phyloP scores from a whole-genome alignment of 1,284 basidiomycete species.

The Entoloma clypeatum region DNA sequence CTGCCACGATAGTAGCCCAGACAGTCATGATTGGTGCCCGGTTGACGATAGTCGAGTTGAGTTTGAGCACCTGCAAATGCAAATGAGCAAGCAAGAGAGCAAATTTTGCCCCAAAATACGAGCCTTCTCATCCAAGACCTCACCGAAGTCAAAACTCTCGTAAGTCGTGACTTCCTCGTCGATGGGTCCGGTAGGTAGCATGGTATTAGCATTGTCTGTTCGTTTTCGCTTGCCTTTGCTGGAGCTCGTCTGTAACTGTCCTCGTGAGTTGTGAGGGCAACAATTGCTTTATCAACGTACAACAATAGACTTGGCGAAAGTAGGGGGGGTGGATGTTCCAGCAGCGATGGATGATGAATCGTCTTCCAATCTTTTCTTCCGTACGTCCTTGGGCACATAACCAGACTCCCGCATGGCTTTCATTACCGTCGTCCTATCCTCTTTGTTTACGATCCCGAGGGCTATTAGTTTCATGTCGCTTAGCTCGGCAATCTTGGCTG shows the following conservation, averaged over 20 bases:
- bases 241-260: slow-evolving; percentile 45
- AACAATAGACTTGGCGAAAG: slow-evolving; percentile 16
- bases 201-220: slow-evolving; percentile 51
- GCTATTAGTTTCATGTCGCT: slow-evolving; percentile 56
- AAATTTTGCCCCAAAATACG: slow-evolving; percentile 11
- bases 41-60: slow-evolving; percentile 72
- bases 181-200: slow-evolving; percentile 48
- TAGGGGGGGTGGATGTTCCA: slow-evolving; percentile 24
- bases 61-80: slow-evolving; percentile 47
- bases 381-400: slow-evolving; percentile 34
- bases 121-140: slow-evolving; percentile 68
- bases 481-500: slow-evolving; percentile 52
- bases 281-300: too few species aligned
- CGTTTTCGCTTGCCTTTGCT: slow-evolving; percentile 52
- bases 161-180: slow-evolving; percentile 50
- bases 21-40: slow-evolving; percentile 93
- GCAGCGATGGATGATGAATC: slow-evolving; percentile 18
- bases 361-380: slow-evolving; percentile 21
- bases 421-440: slow-evolving; percentile 60
- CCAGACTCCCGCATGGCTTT: slow-evolving; percentile 64
- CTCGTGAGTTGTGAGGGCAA: too few species aligned
- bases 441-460: slow-evolving; percentile 63
- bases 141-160: slow-evolving; percentile 66
- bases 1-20: slow-evolving; percentile 86
- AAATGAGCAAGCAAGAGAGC: not conserved